Evolutionary conservation across 352 stramenopile species (phyloP), one percentile per base, ranked within the genome.

Genomic region (Detonula confervacea): DNA sequence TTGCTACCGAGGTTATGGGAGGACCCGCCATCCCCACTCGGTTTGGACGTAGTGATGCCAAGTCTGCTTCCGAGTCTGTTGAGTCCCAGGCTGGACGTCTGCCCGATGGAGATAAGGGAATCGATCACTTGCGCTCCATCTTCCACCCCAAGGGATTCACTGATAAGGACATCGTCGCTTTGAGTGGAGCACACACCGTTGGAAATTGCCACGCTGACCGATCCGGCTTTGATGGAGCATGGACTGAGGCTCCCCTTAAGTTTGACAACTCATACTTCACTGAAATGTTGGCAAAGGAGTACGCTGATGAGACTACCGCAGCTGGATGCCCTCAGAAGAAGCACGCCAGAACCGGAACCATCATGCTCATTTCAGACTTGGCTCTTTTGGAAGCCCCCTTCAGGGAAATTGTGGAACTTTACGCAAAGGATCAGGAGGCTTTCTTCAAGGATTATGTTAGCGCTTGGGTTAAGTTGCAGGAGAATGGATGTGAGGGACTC

Each of bases 91-190:
- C 52, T 0, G 87, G 86, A 51, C 80, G 86, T 54, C 77, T 94
- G 16, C 89, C 89, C 4, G 87, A 91, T 52, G 85, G 62, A n/a
- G 69, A 77, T 42, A 77, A 85, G 62, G 76, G 76, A 11, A 51
- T 69, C n/a, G 64, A 81, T 66, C 69, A 84, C 56, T 51, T 81
- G 12, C 90, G 96, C 37, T 95, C 98, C 61, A 95, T 98, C 62
- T 99, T 99, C 89, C 96, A 98, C 88, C 95, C 96, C 88, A 98
- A 98, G 96, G 96, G 96, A 80, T 98, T 98, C 72, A 92, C 96
- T 71, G 96, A 98, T 89, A 90, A 90, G 69, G 96, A 98, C 67
- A 98, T 98, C 76, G 96, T 99, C 0, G 95, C 95, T 12, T 87
- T 99, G 0, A 78, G 92, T 9, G 96, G 96, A 27, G 96, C 96